Base-by-base conservation (phyloP, 108 stramenopile genomes). In the Nitzschia inconspicua region DNA sequence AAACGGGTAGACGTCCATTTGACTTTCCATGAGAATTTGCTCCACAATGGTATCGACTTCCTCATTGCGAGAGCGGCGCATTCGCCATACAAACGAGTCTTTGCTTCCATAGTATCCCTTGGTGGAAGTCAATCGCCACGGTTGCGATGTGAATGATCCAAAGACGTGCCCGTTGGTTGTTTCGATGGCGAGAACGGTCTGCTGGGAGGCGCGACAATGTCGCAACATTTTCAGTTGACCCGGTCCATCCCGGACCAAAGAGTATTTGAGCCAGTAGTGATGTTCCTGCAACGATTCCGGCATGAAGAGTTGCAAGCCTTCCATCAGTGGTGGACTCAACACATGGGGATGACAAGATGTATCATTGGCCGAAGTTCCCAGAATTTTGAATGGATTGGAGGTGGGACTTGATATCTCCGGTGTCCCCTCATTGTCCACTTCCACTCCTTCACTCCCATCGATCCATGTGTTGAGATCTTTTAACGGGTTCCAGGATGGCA, bases 141-240 rank as follows among this genome's bases (percentile, higher is more conserved):
- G 76, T 35, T 74, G 26, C 1, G 81, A 82, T 3, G 83, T 85
- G 48, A 86, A 86, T 18, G 78, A 57, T 20, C 89, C 89, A 72
- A 90, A 86, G 2, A 90, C 89, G 25, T 80, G 65, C 2, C 89
- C 89, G n/a, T 85, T 70, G 2, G 73, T 70, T 13, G 83, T 90
- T 69, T 90, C 89, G 25, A 90, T 74, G 3, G 89, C 89, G 23
- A 86, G 39, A n/a, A 90, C 63, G 31, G 85, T 76, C 31, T 80
- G 49, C 14, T 41, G 54, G 6, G 89, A 72, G 3, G 75, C 85
- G 18, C 89, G 69, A 24, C 76, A 70, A 30, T 83, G 70, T n/a
- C 73, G 65, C 13, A 72, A 40, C 63, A 90, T 41, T 18, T 72
- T 76, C 35, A 73, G 50, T 3, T 86, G 36, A 34, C 59, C 65